Evolutionary conservation across 352 stramenopile species (phyloP).

Genomic region (Phytopythium montanum): DNA sequence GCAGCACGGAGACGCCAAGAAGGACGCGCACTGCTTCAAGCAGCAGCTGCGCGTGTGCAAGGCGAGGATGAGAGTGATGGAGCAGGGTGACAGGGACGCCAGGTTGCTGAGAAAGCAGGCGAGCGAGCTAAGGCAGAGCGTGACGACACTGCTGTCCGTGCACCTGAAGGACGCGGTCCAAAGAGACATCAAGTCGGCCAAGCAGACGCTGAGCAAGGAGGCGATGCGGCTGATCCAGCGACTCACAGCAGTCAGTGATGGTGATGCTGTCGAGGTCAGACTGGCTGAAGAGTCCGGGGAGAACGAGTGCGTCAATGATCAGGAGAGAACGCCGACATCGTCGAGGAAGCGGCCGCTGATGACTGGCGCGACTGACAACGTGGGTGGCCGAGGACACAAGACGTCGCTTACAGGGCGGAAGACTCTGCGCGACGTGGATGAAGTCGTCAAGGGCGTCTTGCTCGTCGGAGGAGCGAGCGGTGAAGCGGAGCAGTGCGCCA

Average conservation of each 20-base stretch:
- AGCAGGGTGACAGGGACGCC: conserved; percentile 23
- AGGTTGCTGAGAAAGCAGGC: conserved; percentile 44
- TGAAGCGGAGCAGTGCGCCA: conserved; percentile 36
- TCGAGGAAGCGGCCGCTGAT: conserved; percentile 4
- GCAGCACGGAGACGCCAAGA: conserved; percentile 41
- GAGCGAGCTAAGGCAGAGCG: conserved; percentile 26
- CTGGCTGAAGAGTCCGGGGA: too few relatives aligned
- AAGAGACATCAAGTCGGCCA: conserved; percentile 52
- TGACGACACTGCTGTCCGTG: conserved; percentile 31
- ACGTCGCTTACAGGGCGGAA: not conserved
- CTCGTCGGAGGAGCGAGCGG: conserved; percentile 35
- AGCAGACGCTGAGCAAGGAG: conserved; percentile 60
- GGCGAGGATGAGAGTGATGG: conserved; percentile 23
- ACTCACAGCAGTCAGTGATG: not conserved
- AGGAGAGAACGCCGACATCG: not conserved
- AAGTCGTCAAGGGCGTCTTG: conserved; percentile 46
- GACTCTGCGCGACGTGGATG: conserved; percentile 31
- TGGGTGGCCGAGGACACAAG: not conserved
- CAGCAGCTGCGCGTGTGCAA: conserved; percentile 51
- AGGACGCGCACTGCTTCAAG: conserved; percentile 58
- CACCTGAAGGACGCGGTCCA: conserved; percentile 45
- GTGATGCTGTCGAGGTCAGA: not conserved
- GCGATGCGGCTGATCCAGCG: conserved; percentile 24
- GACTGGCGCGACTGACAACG: not conserved
- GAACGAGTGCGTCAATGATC: not conserved